These are phyloP conservation scores for Trichoderma hamatum DNA, from an alignment of 2,329 filamentous ascomycete species.

Conservation along the genomic window DNA sequence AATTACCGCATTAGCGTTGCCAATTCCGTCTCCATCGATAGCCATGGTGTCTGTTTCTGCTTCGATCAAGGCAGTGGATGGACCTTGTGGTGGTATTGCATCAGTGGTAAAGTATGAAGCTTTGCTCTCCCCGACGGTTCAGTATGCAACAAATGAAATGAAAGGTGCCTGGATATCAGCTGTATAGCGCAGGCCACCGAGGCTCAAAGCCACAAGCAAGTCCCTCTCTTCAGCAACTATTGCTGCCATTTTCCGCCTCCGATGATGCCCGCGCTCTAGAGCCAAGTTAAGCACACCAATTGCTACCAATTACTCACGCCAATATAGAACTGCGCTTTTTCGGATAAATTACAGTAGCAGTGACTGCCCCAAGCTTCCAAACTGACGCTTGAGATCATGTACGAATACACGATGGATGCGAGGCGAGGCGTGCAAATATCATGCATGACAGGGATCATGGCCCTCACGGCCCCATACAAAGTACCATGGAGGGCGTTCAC, in stretches of 20 bases:
- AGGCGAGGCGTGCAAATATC: background rate
- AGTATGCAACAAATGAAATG: background rate
- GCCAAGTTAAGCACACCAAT: background rate
- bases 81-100: background rate
- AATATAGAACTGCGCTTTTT: background rate
- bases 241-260: slow-evolving; percentile 10
- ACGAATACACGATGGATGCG: background rate
- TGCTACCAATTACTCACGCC: background rate
- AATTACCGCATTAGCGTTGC: background rate
- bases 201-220: slow-evolving; percentile 1
- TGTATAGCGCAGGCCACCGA: background rate
- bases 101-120: background rate
- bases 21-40: slow-evolving; percentile 9
- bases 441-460: background rate
- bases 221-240: background rate
- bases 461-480: background rate
- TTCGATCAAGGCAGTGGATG: background rate
- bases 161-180: background rate
- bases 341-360: background rate
- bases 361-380: slow-evolving; percentile 4
- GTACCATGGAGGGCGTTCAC: background rate
- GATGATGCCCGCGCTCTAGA: slow-evolving; percentile 5
- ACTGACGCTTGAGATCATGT: background rate
- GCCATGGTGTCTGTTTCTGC: background rate
- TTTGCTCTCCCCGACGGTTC: background rate